Conservation (phyloP, 129 eudicot species). For the Lactuca sativa region DNA sequence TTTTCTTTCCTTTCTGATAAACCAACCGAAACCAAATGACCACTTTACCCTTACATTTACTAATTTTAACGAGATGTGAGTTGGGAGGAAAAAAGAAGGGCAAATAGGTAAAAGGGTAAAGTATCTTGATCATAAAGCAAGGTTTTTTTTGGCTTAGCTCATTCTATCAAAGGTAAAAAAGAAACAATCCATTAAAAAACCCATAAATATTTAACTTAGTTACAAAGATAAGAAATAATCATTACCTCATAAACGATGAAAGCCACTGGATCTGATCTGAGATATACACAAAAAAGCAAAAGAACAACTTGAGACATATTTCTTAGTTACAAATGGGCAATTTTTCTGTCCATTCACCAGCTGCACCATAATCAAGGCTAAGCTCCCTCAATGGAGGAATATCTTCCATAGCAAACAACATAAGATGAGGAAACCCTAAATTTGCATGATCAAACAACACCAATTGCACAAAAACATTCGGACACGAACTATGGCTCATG, state of each 20-base stretch:
- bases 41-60: too few species aligned
- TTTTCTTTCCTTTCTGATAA: too few species aligned
- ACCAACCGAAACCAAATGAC: too few species aligned
- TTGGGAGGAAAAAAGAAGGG: too few species aligned
- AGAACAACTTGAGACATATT: slow-evolving; percentile 10
- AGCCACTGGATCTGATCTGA: slow-evolving; percentile 1
- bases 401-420: slow-evolving; percentile 82
- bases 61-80: too few species aligned
- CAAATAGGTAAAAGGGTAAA: too few species aligned
- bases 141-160: too few species aligned
- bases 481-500: slow-evolving; percentile 71
- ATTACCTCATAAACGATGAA: slow-evolving; percentile 38
- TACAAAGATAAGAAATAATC: too few species aligned
- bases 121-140: too few species aligned
- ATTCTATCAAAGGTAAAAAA: too few species aligned
- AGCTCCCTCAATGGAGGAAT: slow-evolving; percentile 92
- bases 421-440: slow-evolving; percentile 65
- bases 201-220: too few species aligned
- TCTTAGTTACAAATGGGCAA: slow-evolving; percentile 66
- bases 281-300: slow-evolving; percentile 20
- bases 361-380: slow-evolving; percentile 79
- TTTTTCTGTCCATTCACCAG: slow-evolving; percentile 55
- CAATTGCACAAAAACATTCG: slow-evolving; percentile 76
- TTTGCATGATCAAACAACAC: slow-evolving; percentile 76
- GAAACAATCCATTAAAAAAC: too few species aligned